Conservation (phyloP, 2,329 filamentous ascomycete species). For the Sordariomycetes sp. region DNA sequence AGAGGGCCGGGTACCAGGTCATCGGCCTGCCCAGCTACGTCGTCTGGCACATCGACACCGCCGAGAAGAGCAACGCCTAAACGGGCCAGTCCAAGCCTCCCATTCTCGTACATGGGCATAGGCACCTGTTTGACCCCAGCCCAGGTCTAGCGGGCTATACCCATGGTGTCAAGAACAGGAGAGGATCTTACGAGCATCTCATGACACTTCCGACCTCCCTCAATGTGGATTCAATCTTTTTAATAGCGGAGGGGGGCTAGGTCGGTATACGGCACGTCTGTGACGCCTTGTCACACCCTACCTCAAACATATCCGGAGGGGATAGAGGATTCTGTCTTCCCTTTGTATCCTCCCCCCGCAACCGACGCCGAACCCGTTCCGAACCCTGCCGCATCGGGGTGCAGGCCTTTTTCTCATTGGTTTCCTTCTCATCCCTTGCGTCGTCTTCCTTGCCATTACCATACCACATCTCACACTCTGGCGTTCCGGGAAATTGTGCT, state of each 20-base stretch:
- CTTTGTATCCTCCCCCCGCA: background rate
- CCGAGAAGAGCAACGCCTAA: constrained; percentile 75
- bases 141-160: background rate
- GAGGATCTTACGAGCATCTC: background rate
- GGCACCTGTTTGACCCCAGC: background rate
- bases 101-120: background rate
- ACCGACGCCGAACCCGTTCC: no score
- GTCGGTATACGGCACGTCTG: background rate
- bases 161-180: no score
- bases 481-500: background rate
- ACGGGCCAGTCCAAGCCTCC: background rate
- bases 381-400: no score
- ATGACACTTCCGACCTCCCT: background rate
- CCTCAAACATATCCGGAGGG: background rate
- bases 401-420: background rate
- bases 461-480: background rate
- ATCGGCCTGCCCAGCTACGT: constrained; percentile 93
- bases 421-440: background rate
- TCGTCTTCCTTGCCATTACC: background rate
- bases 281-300: background rate
- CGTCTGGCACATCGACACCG: constrained; percentile 96
- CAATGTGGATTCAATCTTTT: background rate
- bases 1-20: constrained; percentile 86
- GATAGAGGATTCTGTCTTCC: background rate
- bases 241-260: background rate